Evolutionary conservation across 2,329 filamentous ascomycete species (phyloP), one percentile per base, ranked within the genome.

Genomic region (Microcera coccophila): DNA sequence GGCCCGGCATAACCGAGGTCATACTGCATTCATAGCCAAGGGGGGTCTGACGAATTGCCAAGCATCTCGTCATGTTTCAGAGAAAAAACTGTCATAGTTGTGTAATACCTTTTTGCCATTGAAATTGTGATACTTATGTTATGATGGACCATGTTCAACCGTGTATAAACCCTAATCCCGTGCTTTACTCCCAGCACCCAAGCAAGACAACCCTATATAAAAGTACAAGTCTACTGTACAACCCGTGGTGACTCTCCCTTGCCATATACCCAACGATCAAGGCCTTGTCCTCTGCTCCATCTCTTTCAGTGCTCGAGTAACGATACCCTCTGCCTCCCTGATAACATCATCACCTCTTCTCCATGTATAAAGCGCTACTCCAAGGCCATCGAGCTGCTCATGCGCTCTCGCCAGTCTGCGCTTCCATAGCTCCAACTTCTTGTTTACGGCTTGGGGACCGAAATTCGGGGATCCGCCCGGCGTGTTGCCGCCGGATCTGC

Each of bases 291-390:
- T 51, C 15, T 57, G 19, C 52, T 60, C 64, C 62, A 76, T 66
- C 26, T 72, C 67, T 43, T 58, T 64, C 57, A 80, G 55, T 21
- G 74, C 75, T 47, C 74, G 70, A 61, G 75, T 74, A 3, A 89
- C 78, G 44, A 90, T 74, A 12, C 73, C 77, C 40, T 82, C 72
- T 3, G 84, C 82, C 62, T 87, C 83, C 1, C 71, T 71, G 42
- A 79, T 71, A 7, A 87, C 84, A 67, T 93, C 87, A 20, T 74
- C 71, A 0, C 87, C 87, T 10, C 75, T 76, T 32, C 84, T 74
- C 87, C 87, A 93, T 16, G 78, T 87, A 49, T 85, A 79, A 26
- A 93, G 61, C 50, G 75, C 68, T 1, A 93, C 84, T 4, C 84
- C 84, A 29, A 81, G 70, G 4, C 71, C 68, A n/a, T 79, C 77